Conservation (phyloP, 176 grass and related monocot species). For the Aegilops tauschii region DNA sequence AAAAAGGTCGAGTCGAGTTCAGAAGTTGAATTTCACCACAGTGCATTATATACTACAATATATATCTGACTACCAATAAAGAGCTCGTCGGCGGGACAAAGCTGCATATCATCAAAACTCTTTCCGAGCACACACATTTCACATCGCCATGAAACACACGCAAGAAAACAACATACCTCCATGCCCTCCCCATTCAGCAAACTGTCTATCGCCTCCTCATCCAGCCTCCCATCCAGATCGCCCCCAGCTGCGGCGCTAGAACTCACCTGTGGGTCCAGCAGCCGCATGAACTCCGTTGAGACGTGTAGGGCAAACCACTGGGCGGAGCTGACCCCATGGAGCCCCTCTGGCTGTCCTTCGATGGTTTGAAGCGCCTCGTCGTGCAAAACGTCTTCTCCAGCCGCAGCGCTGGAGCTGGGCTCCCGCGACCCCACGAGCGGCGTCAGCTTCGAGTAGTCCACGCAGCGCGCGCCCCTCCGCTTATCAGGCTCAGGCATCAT, state of each 20-base stretch:
- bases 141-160: not conserved
- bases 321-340: not conserved
- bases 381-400: not conserved
- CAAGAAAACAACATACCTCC: not conserved
- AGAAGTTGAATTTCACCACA: not conserved
- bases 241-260: not conserved
- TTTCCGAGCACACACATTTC: not conserved
- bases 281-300: not conserved
- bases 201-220: not conserved
- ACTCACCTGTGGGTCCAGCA: not conserved
- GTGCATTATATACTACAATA: not conserved
- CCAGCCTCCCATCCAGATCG: not conserved
- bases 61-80: not conserved
- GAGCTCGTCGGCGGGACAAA: not conserved
- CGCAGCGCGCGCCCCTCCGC: not conserved
- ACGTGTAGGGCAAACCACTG: not conserved
- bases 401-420: not conserved
- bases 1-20: not conserved
- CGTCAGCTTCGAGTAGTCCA: not conserved
- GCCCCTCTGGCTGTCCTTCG: not conserved
- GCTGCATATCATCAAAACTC: slow-evolving; percentile 4
- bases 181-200: not conserved
- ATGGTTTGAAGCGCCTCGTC: not conserved
- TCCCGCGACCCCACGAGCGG: not conserved
- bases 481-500: not conserved